Base-by-base conservation (phyloP, 148 eudicot genomes). In the Camellia granthamiana region DNA sequence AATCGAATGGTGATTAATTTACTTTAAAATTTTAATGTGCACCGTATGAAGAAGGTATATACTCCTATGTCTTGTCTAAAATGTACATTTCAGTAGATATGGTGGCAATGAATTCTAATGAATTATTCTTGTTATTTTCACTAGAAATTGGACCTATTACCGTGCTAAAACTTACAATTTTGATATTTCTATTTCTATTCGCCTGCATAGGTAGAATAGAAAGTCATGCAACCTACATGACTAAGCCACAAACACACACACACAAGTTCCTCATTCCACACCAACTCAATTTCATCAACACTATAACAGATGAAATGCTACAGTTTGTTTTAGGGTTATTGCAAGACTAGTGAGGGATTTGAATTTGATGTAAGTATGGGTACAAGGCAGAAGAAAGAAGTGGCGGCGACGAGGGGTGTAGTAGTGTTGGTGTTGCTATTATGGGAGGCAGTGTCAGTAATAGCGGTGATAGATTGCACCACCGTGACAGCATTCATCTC, bases 401-500 rank as follows among this genome's bases (percentile, higher is more conserved):
- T 30, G 64, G 75, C 43, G 12, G 23, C 52, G 6, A 49, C 7
- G 52, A 49, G 6, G 21, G 49, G 65, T 54, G 7, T 47, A 18
- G 44, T 55, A 10, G 4, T 77, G 0, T 42, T 63, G 14, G 16
- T 80, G 43, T 7, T 78, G 41, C 9, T 87, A 76, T 30, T 78
- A 67, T 15, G 10, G 59, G 15, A 41, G 82, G 76, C 79, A 69
- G 81, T 60, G 3, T 7, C 19, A 10, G 52, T 59, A 69, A 56
- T 15, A 43, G 61, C 47, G 38, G 78, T 77, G 0, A 77, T 77
- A 14, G 97, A 93, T 61, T 95, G 98, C 84, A 81, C 85, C 56
- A 88, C 91, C 0, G 94, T 93, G 82, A 90, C 89, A 2, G 87
- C 86, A 23, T 86, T 90, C 38, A 72, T 95, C 69, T 89, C 93